phyloP scores from a whole-genome alignment of 1,284 basidiomycete genomes.

The Ganoderma boninense region DNA sequence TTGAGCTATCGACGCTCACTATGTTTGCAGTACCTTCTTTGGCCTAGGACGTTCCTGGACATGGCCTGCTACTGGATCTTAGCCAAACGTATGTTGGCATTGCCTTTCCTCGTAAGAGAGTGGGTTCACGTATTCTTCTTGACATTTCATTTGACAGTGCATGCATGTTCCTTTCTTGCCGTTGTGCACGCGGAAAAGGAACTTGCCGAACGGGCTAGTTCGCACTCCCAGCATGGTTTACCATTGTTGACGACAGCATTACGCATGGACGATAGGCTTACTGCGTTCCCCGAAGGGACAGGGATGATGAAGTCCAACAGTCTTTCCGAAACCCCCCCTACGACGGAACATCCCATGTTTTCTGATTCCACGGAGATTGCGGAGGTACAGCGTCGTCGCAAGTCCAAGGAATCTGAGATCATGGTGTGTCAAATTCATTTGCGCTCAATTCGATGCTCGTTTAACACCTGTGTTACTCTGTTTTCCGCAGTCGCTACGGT shows the following conservation, averaged over 20 bases:
- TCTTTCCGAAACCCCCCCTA: neutral
- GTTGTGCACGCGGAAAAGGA: conserved; percentile 23
- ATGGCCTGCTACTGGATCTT: conserved; percentile 19
- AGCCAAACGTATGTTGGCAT: conserved; percentile 16
- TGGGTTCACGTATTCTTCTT: neutral
- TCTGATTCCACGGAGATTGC: neutral
- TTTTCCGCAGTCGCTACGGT: neutral
- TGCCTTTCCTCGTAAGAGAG: neutral
- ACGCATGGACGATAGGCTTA: conserved; percentile 11
- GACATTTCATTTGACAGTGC: conserved; percentile 22
- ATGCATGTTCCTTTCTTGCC: conserved; percentile 25
- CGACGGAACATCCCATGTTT: neutral
- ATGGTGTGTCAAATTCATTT: neutral
- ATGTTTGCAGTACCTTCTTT: neutral
- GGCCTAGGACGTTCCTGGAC: neutral
- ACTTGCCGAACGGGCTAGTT: conserved; percentile 13
- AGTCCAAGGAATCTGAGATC: neutral
- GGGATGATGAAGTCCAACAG: neutral
- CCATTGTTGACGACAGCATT: conserved; percentile 23
- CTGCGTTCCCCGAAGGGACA: neutral
- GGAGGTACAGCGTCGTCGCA: neutral
- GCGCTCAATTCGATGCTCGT: neutral
- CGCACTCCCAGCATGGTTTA: neutral
- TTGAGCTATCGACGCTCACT: neutral
- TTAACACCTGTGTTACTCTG: neutral